A percentile compares a stretch with the other conserved stretches of the same genome.
These are phyloP conservation scores for Luvunga scandens DNA, from an alignment of 345 rosid genomes.

Conservation along the genomic window DNA sequence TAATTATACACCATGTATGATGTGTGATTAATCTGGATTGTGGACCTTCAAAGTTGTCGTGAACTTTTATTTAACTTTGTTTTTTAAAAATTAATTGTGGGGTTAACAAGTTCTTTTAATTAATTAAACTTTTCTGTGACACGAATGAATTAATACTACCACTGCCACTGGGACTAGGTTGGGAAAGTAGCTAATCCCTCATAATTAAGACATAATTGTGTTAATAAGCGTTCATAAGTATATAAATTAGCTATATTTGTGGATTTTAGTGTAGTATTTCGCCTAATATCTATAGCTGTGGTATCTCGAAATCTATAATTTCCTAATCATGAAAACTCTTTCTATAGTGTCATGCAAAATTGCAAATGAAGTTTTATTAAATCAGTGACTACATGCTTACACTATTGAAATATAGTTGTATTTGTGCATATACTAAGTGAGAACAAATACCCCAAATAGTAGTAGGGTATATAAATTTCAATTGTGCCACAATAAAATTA, in stretches of 20 bases:
- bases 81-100: not conserved
- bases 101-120: conserved; percentile 15
- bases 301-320: not conserved
- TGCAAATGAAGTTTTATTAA: not conserved
- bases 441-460: too few relatives aligned
- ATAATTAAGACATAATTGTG: conserved; percentile 9
- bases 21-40: conserved; percentile 25
- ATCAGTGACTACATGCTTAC: not conserved
- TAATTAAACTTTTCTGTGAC: conserved; percentile 5
- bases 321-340: not conserved
- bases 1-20: conserved; percentile 21
- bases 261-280: not conserved
- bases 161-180: not conserved
- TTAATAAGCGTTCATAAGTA: not conserved
- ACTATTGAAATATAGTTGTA: too few relatives aligned
- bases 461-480: too few relatives aligned
- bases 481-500: too few relatives aligned
- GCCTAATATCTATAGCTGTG: not conserved
- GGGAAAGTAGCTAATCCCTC: not conserved
- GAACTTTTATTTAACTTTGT: conserved; percentile 19
- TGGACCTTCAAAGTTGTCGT: conserved; percentile 30
- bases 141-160: conserved; percentile 8
- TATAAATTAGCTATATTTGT: not conserved
- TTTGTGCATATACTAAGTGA: too few relatives aligned
- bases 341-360: not conserved